Percentiles rank a stretch among this genome's conserved stretches.
These are phyloP conservation scores for Penicillium thymicola DNA, from an alignment of 2,329 filamentous ascomycete genomes.

Conservation along the genomic window DNA sequence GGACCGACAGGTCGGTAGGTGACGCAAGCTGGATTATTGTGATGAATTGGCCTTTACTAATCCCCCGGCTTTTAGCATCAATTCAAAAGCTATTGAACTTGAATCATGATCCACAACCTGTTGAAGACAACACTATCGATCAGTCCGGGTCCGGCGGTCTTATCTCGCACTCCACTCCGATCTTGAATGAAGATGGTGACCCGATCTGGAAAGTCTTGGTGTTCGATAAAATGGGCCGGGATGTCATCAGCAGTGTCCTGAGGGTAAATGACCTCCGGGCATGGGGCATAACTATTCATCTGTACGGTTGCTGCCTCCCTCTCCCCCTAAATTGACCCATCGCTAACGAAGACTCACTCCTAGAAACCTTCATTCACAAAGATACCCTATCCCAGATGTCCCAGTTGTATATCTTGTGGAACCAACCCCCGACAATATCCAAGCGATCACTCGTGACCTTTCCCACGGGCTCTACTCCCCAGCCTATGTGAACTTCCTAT, in stretches of 20 bases:
- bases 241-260: constrained; percentile 95
- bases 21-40: constrained; percentile 11
- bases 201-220: constrained; percentile 98
- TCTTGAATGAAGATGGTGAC: constrained; percentile 81
- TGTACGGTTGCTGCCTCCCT: constrained; percentile 54
- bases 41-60: background rate
- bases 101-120: constrained; percentile 65
- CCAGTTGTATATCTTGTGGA: constrained; percentile 96
- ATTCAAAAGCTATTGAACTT: constrained; percentile 95
- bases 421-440: constrained; percentile 74
- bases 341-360: constrained; percentile 17
- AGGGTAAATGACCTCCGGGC: constrained; percentile 87
- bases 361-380: constrained; percentile 74
- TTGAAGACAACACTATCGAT: constrained; percentile 60
- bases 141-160: constrained; percentile 56
- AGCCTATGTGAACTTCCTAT: constrained; percentile 95
- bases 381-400: constrained; percentile 92
- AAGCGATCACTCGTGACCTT: constrained; percentile 79
- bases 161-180: constrained; percentile 67
- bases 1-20: constrained; percentile 69
- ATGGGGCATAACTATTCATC: constrained; percentile 95
- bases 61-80: constrained; percentile 59
- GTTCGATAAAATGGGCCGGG: constrained; percentile 85
- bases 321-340: background rate
- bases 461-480: constrained; percentile 85